Base-by-base conservation (phyloP, 257 asterid species). In the Haberlea rhodopensis region DNA sequence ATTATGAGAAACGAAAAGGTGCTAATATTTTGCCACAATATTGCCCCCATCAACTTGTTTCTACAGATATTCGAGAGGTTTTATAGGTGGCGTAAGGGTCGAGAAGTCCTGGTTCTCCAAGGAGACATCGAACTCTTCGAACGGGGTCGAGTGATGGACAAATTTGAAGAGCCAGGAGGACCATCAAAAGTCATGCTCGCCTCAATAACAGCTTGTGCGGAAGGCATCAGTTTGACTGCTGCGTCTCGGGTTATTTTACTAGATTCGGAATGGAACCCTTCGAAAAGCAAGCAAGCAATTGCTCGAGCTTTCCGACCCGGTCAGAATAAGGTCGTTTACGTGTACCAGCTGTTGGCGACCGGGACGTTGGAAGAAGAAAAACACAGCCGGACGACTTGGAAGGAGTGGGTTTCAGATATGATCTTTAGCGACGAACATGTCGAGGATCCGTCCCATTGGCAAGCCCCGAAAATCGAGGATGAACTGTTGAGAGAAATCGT, bases 321-420 rank as follows among this genome's bases (percentile, higher is more conserved):
- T 9, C 99, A 94, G 79, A 90, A 88, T 72, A 94, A 94, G 57
- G 91, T 94, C 3, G 99, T 94, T 1, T 94, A 94, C 16, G 97
- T 90, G 40, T 90, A 94, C 63, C 99, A 94, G 75, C 84, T 94
- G 27, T 59, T 89, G 81, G 99, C 99, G 0, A 85, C 80, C 0
- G 95, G 95, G 53, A 94, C 97, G 4, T 60, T 94, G 16, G 99
- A 94, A 37, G 96, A 91, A 60, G 98, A 90, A 65, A 94, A 94
- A 62, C 95, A 89, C 61, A 79, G 90, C 13, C 71, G 94, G 53
- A 90, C 99, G 0, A 90, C 96, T 5, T 94, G 99, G 99, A 94
- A 94, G 79, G 99, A 94, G 78, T 94, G 97, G 97, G 99, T 94
- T 25, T 94, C 97, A 6, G 94, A 95, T 60, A 94, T 94, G 99